Evolutionary conservation across 1,284 basidiomycete genomes (phyloP).

Genomic region (Stygiomarasmius scandens): DNA sequence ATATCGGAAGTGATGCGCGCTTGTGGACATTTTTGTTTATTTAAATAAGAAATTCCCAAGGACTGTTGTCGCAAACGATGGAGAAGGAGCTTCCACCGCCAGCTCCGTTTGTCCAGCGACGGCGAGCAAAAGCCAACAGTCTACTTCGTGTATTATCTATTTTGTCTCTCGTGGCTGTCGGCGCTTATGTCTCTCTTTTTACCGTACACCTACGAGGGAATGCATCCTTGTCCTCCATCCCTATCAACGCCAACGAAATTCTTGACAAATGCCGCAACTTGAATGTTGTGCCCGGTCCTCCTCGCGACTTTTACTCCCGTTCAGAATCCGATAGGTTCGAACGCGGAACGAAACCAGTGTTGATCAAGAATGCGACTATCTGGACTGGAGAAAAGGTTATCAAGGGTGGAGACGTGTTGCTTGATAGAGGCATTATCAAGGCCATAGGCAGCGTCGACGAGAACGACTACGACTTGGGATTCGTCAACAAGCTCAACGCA

Average conservation of each 20-base stretch:
- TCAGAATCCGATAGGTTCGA: conserved; percentile 71
- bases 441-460: conserved; percentile 49
- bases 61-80: not conserved
- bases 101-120: not conserved
- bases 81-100: not conserved
- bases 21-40: no score
- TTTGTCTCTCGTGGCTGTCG: not conserved
- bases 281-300: conserved; percentile 51
- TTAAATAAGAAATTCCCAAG: no score
- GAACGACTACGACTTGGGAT: conserved; percentile 28
- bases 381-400: conserved; percentile 79
- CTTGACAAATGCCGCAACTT: conserved; percentile 51
- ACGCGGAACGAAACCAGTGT: conserved; percentile 60
- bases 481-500: conserved; percentile 21
- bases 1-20: no score
- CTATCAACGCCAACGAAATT: conserved; percentile 48
- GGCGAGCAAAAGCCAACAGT: not conserved
- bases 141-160: not conserved
- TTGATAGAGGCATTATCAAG: conserved; percentile 60
- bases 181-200: not conserved
- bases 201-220: not conserved
- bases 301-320: conserved; percentile 56
- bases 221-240: conserved; percentile 31
- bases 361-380: conserved; percentile 81
- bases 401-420: conserved; percentile 52